Conservation (phyloP, 768 basidiomycete genomes). For the Phallus indusiatus region DNA sequence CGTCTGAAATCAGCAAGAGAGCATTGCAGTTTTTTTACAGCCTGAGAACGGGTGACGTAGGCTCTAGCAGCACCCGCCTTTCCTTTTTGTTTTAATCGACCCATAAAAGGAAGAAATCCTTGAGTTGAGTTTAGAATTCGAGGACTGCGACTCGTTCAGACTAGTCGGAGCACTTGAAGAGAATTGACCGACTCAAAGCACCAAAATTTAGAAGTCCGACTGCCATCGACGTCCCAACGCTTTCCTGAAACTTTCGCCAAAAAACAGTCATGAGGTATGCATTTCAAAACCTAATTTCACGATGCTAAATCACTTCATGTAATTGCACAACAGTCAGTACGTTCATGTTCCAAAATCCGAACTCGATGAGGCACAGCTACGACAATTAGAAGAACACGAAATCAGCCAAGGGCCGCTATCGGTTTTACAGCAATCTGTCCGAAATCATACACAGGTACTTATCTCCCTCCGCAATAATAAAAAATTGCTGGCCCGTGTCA, state of each 20-base stretch:
- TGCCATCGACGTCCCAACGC: too few species aligned
- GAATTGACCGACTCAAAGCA: not conserved
- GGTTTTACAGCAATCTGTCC: constrained; percentile 92
- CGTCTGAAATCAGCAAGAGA: constrained; percentile 95
- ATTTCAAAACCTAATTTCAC: not conserved
- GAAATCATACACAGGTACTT: constrained; percentile 95
- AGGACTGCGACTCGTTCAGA: not conserved
- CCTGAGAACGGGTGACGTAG: constrained; percentile 81
- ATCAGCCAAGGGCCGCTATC: constrained; percentile 97
- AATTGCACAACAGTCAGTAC: constrained; percentile 63
- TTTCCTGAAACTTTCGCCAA: too few species aligned
- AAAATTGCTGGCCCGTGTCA: constrained; percentile 90
- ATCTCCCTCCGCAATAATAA: constrained; percentile 98
- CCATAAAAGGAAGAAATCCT: constrained; percentile 42
- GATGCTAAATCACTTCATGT: not conserved
- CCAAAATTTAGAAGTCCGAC: constrained; percentile 7
- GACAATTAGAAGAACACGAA: constrained; percentile 95
- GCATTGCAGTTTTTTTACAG: constrained; percentile 93
- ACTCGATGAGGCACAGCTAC: constrained; percentile 92
- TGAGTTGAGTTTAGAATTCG: not conserved
- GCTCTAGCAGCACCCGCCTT: constrained; percentile 89
- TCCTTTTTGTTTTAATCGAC: constrained; percentile 72
- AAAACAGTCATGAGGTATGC: constrained; percentile 23
- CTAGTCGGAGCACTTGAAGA: not conserved
- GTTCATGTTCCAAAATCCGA: constrained; percentile 95